Conservation (phyloP, 2,329 filamentous ascomycete genomes). For the Parastagonospora avenae region DNA sequence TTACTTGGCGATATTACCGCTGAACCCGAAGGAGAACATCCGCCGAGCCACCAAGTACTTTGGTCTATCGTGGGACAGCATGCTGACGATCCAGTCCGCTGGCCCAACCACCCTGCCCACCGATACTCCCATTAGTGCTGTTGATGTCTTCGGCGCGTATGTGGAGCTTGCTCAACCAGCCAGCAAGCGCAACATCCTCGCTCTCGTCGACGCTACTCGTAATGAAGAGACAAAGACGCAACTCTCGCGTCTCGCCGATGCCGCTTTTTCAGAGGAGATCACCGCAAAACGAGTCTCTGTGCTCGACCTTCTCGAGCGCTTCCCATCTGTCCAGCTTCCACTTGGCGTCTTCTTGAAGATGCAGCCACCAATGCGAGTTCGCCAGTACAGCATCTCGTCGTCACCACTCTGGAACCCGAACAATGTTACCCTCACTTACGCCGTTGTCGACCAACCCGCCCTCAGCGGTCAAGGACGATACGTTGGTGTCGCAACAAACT, state of each 20-base stretch:
- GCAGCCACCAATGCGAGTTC: conserved; percentile 76
- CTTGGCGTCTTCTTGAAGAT: conserved; percentile 72
- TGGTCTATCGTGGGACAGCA: conserved; percentile 70
- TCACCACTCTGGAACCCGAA: conserved; percentile 66
- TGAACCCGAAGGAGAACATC: conserved; percentile 69
- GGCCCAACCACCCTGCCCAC: conserved; percentile 71
- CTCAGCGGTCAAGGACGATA: conserved; percentile 50
- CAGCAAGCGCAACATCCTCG: conserved; percentile 65
- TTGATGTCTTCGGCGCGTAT: conserved; percentile 70
- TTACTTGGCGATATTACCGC: conserved; percentile 74
- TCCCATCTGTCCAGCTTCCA: conserved; percentile 62
- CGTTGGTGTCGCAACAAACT: conserved; percentile 52
- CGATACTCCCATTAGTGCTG: conserved; percentile 64
- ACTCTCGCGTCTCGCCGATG: conserved; percentile 55
- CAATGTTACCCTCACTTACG: conserved; percentile 70
- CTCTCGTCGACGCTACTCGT: conserved; percentile 56
- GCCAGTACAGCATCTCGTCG: conserved; percentile 82
- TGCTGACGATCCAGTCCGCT: conserved; percentile 63
- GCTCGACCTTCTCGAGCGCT: conserved; percentile 72
- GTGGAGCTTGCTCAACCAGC: conserved; percentile 75
- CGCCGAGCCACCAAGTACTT: conserved; percentile 69
- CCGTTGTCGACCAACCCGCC: conserved; percentile 64
- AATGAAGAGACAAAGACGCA: conserved; percentile 57
- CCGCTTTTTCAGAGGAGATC: conserved; percentile 46
- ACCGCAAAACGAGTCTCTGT: conserved; percentile 64